Percentiles rank a stretch among this genome's conserved stretches.
These are phyloP conservation scores for Delitschia confertaspora DNA, from an alignment of 495 filamentous ascomycete genomes.

Conservation along the genomic window DNA sequence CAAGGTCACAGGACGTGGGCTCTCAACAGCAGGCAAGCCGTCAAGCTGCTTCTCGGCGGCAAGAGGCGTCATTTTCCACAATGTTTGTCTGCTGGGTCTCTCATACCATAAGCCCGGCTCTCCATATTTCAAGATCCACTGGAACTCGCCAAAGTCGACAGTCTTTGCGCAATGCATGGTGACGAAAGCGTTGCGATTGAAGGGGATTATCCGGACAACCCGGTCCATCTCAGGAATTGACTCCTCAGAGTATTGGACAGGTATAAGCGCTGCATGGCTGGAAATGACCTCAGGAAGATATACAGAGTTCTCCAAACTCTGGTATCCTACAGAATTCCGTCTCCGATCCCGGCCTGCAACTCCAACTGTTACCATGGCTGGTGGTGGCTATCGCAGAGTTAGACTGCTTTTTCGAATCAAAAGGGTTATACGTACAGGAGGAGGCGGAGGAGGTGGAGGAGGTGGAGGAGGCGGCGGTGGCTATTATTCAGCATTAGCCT, in stretches of 20 bases:
- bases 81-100: neutral
- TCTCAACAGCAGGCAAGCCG: neutral
- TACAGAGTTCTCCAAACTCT: neutral
- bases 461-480: slow-evolving; percentile 14
- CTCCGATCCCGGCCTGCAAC: too few relatives aligned
- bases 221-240: slow-evolving; percentile 4
- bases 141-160: slow-evolving; percentile 11
- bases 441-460: slow-evolving; percentile 4
- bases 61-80: neutral
- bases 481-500: too few relatives aligned
- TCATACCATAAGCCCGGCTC: slow-evolving; percentile 8
- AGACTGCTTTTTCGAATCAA: too few relatives aligned
- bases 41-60: neutral
- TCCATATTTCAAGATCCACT: slow-evolving; percentile 8
- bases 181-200: slow-evolving; percentile 14
- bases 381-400: too few relatives aligned
- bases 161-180: slow-evolving; percentile 3
- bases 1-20: slow-evolving; percentile 5
- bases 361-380: too few relatives aligned
- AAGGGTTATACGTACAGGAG: slow-evolving; percentile 8
- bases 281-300: neutral
- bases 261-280: slow-evolving; percentile 12
- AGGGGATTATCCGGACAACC: slow-evolving; percentile 9
- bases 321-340: too few relatives aligned
- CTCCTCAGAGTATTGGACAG: slow-evolving; percentile 13